phyloP scores from a whole-genome alignment of 306 rosid species.

The Styphnolobium japonicum region DNA sequence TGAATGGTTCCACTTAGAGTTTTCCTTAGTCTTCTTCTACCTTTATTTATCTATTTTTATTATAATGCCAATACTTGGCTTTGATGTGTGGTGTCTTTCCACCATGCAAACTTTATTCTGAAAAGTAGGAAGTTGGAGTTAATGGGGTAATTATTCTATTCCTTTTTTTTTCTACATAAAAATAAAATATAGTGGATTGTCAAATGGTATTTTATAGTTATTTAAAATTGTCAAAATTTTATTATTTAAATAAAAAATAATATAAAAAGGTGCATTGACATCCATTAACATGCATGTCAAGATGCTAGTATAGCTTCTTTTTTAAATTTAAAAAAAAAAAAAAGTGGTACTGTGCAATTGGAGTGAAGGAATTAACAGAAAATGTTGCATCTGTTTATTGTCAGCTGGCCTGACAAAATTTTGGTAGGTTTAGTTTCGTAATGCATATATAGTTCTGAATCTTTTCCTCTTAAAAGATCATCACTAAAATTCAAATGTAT shows the following conservation, averaged over 20 bases:
- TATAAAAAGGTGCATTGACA: background rate
- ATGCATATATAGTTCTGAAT: background rate
- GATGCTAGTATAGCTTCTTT: background rate
- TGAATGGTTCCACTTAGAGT: too few relatives aligned
- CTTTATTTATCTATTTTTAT: background rate
- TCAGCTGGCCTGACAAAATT: background rate
- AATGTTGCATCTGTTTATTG: background rate
- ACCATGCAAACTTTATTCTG: background rate
- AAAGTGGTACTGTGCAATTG: background rate
- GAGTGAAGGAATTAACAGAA: background rate
- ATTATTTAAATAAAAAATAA: background rate
- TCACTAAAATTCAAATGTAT: conserved; percentile 1
- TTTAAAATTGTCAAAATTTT: background rate
- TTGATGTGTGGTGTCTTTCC: background rate
- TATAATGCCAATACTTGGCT: background rate
- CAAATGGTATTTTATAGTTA: background rate
- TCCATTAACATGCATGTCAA: background rate
- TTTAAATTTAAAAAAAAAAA: too few relatives aligned
- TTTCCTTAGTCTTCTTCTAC: too few relatives aligned
- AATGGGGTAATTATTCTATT: background rate
- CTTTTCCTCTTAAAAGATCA: background rate
- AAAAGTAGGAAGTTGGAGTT: conserved; percentile 4
- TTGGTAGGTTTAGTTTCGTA: conserved; percentile 2
- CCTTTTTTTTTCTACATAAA: too few relatives aligned
- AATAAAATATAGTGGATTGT: too few relatives aligned